A percentile compares a stretch with the other conserved stretches of the same genome.
Conservation (phyloP, 2,329 filamentous ascomycete species). For the Fusarium sp. region DNA sequence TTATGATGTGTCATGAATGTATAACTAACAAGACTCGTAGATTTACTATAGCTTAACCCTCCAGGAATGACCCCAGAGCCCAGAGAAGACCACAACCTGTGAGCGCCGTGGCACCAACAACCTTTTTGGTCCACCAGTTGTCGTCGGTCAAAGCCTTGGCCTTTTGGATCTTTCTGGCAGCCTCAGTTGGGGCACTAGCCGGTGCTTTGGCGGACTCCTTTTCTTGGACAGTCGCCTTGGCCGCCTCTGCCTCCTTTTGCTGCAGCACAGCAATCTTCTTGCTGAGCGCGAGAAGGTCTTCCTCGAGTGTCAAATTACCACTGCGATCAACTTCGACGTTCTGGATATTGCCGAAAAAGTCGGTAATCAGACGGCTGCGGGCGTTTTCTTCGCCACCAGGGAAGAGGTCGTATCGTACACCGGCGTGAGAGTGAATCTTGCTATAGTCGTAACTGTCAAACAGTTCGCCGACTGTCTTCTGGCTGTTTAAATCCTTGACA, state of each 20-base stretch:
- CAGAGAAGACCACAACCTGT: slow-evolving; percentile 72
- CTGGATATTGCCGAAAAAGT: slow-evolving; percentile 99
- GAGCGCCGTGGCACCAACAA: slow-evolving; percentile 71
- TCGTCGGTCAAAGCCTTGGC: slow-evolving; percentile 74
- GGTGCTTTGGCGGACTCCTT: slow-evolving; percentile 48
- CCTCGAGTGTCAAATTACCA: slow-evolving; percentile 70
- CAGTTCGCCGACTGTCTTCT: slow-evolving; percentile 90
- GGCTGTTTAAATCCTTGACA: slow-evolving; percentile 85
- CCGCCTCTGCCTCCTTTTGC: slow-evolving; percentile 62
- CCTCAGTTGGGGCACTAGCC: slow-evolving; percentile 48
- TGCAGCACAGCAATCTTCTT: slow-evolving; percentile 70
- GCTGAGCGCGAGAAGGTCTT: slow-evolving; percentile 84
- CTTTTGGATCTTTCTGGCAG: slow-evolving; percentile 51
- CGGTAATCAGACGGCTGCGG: slow-evolving; percentile 85
- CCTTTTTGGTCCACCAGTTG: slow-evolving; percentile 76
- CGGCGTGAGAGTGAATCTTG: slow-evolving; percentile 94
- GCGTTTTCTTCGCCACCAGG: slow-evolving; percentile 83
- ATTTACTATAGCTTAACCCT: slow-evolving; percentile 38
- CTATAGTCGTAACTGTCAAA: slow-evolving; percentile 96
- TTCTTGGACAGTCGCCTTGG: slow-evolving; percentile 45
- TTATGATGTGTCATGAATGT: slow-evolving; percentile 4
- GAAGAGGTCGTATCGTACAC: slow-evolving; percentile 96
- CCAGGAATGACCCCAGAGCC: slow-evolving; percentile 68
- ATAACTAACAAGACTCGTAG: slow-evolving; percentile 6
- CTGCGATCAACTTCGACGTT: slow-evolving; percentile 88